Conservation (phyloP, 1,284 basidiomycete species). For the Cryptococcus depauperatus region DNA sequence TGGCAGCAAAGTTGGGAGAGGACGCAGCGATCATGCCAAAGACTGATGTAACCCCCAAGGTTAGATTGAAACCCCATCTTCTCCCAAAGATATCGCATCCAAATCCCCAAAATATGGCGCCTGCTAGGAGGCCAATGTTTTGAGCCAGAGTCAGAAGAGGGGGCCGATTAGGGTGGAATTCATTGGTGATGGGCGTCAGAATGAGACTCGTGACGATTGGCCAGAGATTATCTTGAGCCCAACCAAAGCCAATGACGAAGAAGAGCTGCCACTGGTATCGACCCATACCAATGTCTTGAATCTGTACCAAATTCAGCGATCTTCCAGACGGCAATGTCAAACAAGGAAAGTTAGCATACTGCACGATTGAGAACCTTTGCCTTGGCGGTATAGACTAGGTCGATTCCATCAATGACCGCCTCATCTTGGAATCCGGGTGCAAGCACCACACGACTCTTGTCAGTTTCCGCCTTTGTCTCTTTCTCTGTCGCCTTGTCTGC, state of each 20-base stretch:
- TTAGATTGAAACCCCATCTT: constrained; percentile 54
- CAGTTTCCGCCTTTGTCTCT: background rate
- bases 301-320: constrained; percentile 8
- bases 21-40: constrained; percentile 56
- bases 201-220: constrained; percentile 39
- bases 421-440: constrained; percentile 8
- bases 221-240: constrained; percentile 45
- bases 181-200: constrained; percentile 49
- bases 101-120: constrained; percentile 49
- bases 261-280: constrained; percentile 58
- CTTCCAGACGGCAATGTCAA: background rate
- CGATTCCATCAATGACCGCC: constrained; percentile 23
- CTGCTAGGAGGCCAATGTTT: constrained; percentile 32
- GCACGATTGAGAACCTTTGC: constrained; percentile 34
- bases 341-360: constrained; percentile 4
- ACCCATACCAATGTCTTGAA: constrained; percentile 54
- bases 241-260: constrained; percentile 49
- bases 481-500: background rate
- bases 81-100: constrained; percentile 48
- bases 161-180: constrained; percentile 35
- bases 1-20: constrained; percentile 51
- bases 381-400: constrained; percentile 37
- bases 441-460: background rate
- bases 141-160: constrained; percentile 28
- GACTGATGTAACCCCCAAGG: constrained; percentile 54